Evolutionary conservation across 768 basidiomycete species (phyloP), one percentile per base, ranked within the genome.

Genomic region (Pleurotus sapidus): DNA sequence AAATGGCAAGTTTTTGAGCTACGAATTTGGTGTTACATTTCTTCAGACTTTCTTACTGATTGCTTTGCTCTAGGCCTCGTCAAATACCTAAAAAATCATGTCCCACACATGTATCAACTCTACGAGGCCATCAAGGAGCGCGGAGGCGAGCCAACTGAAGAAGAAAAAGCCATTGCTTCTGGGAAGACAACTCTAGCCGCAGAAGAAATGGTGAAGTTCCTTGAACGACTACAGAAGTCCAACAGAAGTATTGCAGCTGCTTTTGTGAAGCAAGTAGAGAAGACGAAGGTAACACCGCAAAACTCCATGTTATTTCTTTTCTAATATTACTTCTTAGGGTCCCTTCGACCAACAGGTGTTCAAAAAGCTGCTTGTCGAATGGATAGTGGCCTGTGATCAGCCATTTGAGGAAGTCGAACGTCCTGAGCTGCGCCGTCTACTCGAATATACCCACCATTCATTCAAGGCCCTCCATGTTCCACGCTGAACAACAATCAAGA

Each of bases 341-440:
- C 38, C 56, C 5, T 66, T 57, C 47, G 58, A 60, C 55, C 63
- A 66, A 40, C 46, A 42, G 9, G 30, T 60, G 17, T 65, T 65
- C 17, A 60, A 64, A 18, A 23, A 12, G 3, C 59, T 65, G 6
- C 55, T 65, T 18, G 55, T 58, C 1, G 57, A 63, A 40, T 63
- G 64, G 62, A 42, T 65, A 1, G 58, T 57, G 11, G 55, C 57
- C 2, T 60, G 56, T 23, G 61, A 67, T 38, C 64, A 65, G 20
- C 61, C 64, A 1, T 66, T 69, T 20, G 62, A 65, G 3, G 59
- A 59, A 37, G 61, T 65, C 49, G 63, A 65, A 11, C 58, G 62
- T 20, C 61, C 60, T 2, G 63, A 65, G 25, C 64, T 67, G 25
- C 37, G 48, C 2, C 30, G n/a, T 1, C 17, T 68, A 6, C 48